Evolutionary conservation across 768 basidiomycete genomes (phyloP).

Genomic region (Naematelia aurantialba): DNA sequence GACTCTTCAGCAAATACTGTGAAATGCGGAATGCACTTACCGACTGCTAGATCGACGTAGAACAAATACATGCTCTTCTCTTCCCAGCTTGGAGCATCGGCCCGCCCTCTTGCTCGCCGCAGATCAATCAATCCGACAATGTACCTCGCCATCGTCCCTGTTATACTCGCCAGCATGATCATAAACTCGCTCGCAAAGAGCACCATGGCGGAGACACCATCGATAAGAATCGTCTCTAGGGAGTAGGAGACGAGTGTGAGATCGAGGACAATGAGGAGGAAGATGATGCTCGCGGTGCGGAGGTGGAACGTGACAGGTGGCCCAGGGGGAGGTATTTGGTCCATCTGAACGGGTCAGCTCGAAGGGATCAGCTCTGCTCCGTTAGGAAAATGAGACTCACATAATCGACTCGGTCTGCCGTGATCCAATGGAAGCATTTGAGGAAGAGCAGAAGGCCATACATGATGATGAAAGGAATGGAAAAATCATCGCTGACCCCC

Average conservation of each 20-base stretch:
- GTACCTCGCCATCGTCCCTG: conserved; percentile 65
- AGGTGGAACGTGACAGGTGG: conserved; percentile 78
- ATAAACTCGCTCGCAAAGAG: conserved; percentile 81
- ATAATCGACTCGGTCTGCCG: conserved; percentile 93
- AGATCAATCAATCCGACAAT: conserved; percentile 74
- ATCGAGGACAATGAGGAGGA: conserved; percentile 71
- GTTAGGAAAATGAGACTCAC: conserved; percentile 54
- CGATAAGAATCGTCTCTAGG: conserved; percentile 61
- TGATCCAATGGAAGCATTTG: conserved; percentile 97
- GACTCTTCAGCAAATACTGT: conserved; percentile 5
- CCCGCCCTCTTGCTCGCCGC: conserved; percentile 59
- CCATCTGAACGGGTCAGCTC: conserved; percentile 67
- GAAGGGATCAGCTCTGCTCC: no score
- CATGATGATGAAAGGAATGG: conserved; percentile 69
- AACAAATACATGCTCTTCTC: conserved; percentile 96
- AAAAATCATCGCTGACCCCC: conserved; percentile 50
- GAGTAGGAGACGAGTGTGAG: conserved; percentile 63
- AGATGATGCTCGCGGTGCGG: conserved; percentile 70
- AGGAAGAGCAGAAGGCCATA: conserved; percentile 91
- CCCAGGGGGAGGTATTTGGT: conserved; percentile 85
- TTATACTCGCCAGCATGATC: conserved; percentile 35
- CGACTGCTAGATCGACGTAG: conserved; percentile 86
- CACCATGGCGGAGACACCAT: conserved; percentile 79
- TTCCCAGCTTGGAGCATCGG: conserved; percentile 74
- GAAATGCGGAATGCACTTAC: conserved; percentile 54